Conservation (phyloP, 2,329 filamentous ascomycete genomes). For the Scorias spongiosa region DNA sequence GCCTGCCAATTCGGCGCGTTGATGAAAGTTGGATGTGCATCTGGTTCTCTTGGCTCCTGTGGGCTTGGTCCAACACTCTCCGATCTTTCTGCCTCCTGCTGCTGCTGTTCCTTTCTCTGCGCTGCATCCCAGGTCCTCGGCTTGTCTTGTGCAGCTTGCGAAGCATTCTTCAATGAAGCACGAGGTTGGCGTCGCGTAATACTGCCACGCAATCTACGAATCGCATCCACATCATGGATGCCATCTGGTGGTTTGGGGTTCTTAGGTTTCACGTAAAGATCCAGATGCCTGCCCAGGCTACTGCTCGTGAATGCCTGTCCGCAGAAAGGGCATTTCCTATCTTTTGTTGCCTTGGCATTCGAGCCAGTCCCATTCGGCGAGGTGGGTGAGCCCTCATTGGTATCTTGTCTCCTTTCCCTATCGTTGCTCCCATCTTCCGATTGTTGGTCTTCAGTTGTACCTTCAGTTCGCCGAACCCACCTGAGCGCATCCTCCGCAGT, state of each 20-base stretch:
- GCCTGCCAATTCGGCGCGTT: slow-evolving; percentile 57
- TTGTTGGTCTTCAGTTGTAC: background rate
- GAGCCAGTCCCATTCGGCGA: background rate
- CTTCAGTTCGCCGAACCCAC: background rate
- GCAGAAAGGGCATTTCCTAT: slow-evolving; percentile 80
- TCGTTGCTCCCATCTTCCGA: background rate
- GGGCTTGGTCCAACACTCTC: slow-evolving; percentile 1
- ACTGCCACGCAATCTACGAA: slow-evolving; percentile 63
- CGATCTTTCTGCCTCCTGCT: background rate
- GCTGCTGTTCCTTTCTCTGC: background rate
- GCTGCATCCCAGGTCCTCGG: background rate
- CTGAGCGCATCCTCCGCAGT: background rate
- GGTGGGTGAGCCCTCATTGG: background rate
- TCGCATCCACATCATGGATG: slow-evolving; percentile 79
- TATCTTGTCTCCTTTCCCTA: background rate
- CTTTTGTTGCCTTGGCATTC: slow-evolving; percentile 45
- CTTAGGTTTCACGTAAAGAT: slow-evolving; percentile 85
- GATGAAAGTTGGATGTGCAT: slow-evolving; percentile 33
- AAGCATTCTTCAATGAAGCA: slow-evolving; percentile 16
- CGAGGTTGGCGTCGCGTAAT: slow-evolving; percentile 79
- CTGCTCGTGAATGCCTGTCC: slow-evolving; percentile 83
- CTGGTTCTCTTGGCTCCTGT: slow-evolving; percentile 9
- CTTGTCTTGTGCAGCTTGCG: background rate
- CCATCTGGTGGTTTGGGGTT: slow-evolving; percentile 81
- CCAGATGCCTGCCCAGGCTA: slow-evolving; percentile 80